Conservation (phyloP, 495 filamentous ascomycete species). For the Aspergillus sparsus region DNA sequence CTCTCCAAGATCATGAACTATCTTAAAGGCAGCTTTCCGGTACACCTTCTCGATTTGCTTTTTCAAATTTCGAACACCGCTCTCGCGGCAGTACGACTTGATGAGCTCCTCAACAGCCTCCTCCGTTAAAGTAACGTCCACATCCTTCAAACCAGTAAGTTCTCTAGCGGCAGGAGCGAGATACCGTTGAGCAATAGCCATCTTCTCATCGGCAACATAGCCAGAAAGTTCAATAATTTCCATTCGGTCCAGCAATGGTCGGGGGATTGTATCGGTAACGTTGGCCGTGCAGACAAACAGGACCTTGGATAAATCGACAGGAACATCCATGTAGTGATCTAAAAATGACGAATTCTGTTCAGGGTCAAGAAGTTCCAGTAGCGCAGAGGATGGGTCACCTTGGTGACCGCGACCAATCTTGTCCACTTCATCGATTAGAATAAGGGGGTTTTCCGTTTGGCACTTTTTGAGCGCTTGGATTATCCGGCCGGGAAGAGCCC, state of each 20-base stretch:
- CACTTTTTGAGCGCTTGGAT: conserved; percentile 99
- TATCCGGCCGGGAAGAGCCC: conserved; percentile 91
- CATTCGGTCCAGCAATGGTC: conserved; percentile 95
- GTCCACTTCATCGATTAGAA: conserved; percentile 96
- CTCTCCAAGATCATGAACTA: conserved; percentile 93
- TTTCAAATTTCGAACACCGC: conserved; percentile 95
- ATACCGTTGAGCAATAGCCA: conserved; percentile 95
- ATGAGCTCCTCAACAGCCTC: conserved; percentile 94
- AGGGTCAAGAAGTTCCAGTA: conserved; percentile 92
- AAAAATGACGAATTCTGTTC: conserved; percentile 98
- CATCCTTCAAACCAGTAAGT: conserved; percentile 84
- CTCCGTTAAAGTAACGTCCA: conserved; percentile 78
- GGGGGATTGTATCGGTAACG: conserved; percentile 97
- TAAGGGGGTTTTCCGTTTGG: conserved; percentile 95
- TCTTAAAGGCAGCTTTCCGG: conserved; percentile 94
- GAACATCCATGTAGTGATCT: conserved; percentile 98
- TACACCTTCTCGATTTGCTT: conserved; percentile 99
- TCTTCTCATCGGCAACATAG: conserved; percentile 98
- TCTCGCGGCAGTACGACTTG: conserved; percentile 97
- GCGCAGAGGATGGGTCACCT: conserved; percentile 91
- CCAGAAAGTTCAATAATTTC: conserved; percentile 96
- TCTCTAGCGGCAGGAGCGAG: conserved; percentile 90
- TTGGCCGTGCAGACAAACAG: conserved; percentile 99
- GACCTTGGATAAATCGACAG: conserved; percentile 96
- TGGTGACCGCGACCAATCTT: conserved; percentile 96